Evolutionary conservation across 139 green algal genomes (phyloP).

Genomic region (Chlamydomonas applanata): DNA sequence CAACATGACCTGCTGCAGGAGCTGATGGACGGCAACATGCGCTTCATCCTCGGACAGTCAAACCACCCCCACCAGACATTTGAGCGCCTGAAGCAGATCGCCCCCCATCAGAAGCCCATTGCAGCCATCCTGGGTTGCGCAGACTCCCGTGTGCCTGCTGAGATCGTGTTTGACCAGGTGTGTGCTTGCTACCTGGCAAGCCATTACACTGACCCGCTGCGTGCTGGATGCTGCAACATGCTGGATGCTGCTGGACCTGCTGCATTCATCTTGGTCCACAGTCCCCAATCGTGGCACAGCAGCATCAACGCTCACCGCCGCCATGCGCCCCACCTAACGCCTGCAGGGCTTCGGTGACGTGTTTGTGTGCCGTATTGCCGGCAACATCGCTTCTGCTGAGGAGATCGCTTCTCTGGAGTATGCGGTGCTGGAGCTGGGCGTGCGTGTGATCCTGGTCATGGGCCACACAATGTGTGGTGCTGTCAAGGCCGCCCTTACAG

Average conservation of each 20-base stretch:
- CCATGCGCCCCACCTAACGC: neutral
- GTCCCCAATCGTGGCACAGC: no score
- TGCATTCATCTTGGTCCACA: no score
- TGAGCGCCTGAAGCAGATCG: conserved; percentile 5
- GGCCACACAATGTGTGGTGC: conserved; percentile 30
- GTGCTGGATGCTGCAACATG: neutral
- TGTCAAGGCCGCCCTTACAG: conserved; percentile 28
- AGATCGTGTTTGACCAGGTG: conserved; percentile 34
- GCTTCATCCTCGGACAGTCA: conserved; percentile 18
- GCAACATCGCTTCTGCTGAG: conserved; percentile 33
- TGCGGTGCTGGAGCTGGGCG: conserved; percentile 27
- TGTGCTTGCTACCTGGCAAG: neutral
- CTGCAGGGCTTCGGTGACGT: conserved; percentile 37
- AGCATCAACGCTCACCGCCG: neutral
- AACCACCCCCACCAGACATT: conserved; percentile 35
- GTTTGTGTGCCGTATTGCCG: conserved; percentile 37
- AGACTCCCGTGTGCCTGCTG: conserved; percentile 29
- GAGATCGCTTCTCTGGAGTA: conserved; percentile 34
- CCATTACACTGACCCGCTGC: no score
- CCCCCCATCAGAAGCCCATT: conserved; percentile 22
- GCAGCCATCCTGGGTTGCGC: conserved; percentile 32
- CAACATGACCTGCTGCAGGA: neutral
- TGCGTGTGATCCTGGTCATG: conserved; percentile 31
- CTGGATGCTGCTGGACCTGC: neutral
- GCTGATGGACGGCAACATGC: conserved; percentile 25